phyloP scores from a whole-genome alignment of 768 basidiomycete species.

The Mycena indigotica region DNA sequence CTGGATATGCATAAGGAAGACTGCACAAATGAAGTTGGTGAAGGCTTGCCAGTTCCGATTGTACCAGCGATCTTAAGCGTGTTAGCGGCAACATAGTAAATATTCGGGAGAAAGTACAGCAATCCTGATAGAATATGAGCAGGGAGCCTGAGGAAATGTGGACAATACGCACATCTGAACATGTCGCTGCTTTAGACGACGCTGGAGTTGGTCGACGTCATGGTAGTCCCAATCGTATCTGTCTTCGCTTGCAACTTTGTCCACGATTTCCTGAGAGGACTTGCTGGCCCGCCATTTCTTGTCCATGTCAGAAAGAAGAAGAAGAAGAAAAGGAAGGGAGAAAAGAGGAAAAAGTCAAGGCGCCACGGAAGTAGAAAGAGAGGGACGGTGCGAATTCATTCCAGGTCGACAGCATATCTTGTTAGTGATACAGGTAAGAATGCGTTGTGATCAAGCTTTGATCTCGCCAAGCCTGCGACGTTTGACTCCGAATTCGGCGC shows the following conservation, averaged over 20 bases:
- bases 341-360: constrained; percentile 2
- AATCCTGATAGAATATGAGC: constrained; percentile 44
- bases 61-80: constrained; percentile 65
- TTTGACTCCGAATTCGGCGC: background rate
- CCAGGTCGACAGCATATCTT: background rate
- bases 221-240: constrained; percentile 55
- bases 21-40: background rate
- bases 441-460: constrained; percentile 3
- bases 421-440: no score
- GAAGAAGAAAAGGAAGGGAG: no score
- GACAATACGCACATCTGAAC: constrained; percentile 65
- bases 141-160: background rate
- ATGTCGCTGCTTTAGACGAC: constrained; percentile 75
- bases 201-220: constrained; percentile 71
- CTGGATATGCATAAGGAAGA: constrained; percentile 22
- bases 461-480: constrained; percentile 4
- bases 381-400: constrained; percentile 9
- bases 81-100: background rate
- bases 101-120: constrained; percentile 47
- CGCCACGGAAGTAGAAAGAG: constrained; percentile 9
- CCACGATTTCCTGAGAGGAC: constrained; percentile 23
- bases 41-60: constrained; percentile 52
- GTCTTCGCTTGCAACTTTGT: constrained; percentile 19
- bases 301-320: constrained; percentile 12
- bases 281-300: constrained; percentile 24